These are phyloP conservation scores for Mycena metata DNA, from an alignment of 768 basidiomycete genomes.

Conservation along the genomic window DNA sequence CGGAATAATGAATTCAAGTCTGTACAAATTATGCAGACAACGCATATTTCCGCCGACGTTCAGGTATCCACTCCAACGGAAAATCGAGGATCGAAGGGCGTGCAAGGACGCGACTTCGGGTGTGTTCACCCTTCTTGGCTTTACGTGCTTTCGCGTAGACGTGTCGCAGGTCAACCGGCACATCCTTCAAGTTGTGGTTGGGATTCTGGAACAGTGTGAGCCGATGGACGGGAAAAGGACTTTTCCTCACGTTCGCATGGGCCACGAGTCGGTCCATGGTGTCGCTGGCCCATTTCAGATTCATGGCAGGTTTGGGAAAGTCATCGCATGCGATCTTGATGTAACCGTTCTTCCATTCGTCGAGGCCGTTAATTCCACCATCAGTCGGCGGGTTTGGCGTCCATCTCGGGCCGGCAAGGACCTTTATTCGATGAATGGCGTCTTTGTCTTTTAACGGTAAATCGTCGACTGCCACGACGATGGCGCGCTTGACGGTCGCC, in stretches of 20 bases:
- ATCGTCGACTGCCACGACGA: constrained; percentile 81
- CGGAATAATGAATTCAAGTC: constrained; percentile 6
- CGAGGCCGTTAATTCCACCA: constrained; percentile 68
- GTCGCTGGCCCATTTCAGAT: constrained; percentile 95
- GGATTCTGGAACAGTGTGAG: constrained; percentile 51
- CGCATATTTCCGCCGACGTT: constrained; percentile 36
- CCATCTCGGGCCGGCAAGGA: constrained; percentile 93
- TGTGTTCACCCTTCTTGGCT: constrained; percentile 80
- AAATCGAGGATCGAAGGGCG: constrained; percentile 84
- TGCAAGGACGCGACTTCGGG: constrained; percentile 62
- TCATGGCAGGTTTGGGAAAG: constrained; percentile 86
- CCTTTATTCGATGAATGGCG: constrained; percentile 86
- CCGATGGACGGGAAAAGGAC: constrained; percentile 24
- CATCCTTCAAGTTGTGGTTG: constrained; percentile 64
- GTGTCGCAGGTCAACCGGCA: constrained; percentile 89
- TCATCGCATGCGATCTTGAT: constrained; percentile 93
- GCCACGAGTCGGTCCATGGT: constrained; percentile 80
- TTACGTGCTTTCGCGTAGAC: constrained; percentile 79
- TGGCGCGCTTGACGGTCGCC: constrained; percentile 74
- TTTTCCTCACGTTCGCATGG: constrained; percentile 85
- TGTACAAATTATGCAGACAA: constrained; percentile 13
- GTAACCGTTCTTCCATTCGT: constrained; percentile 77
- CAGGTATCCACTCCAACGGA: constrained; percentile 87
- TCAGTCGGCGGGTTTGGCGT: constrained; percentile 78
- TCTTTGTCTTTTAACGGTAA: constrained; percentile 75